Evolutionary conservation across 1,284 basidiomycete species (phyloP).

Genomic region (Sanghuangporus baumii): DNA sequence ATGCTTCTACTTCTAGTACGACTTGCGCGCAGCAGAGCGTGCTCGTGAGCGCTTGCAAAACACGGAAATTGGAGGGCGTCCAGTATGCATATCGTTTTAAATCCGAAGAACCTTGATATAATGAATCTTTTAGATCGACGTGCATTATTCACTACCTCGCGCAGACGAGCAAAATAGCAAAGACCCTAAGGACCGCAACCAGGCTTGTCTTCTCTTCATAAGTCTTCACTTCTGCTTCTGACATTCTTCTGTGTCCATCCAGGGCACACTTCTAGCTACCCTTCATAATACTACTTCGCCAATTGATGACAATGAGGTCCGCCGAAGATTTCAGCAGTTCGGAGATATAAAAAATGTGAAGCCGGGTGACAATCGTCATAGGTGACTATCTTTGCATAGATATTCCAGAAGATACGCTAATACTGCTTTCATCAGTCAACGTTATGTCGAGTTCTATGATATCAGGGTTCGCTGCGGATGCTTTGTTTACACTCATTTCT

Average conservation of each 20-base stretch:
- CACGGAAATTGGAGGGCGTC: slow-evolving; percentile 76
- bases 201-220: slow-evolving; percentile 40
- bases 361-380: slow-evolving; percentile 57
- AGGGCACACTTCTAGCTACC: slow-evolving; percentile 81
- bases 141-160: slow-evolving; percentile 93
- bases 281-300: slow-evolving; percentile 61
- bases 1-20: slow-evolving; percentile 55
- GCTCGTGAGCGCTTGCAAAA: slow-evolving; percentile 87
- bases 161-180: slow-evolving; percentile 71
- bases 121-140: slow-evolving; percentile 70
- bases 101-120: background rate
- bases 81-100: slow-evolving; percentile 45
- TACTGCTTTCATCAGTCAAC: slow-evolving; percentile 46
- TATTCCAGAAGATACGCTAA: background rate
- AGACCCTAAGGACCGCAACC: slow-evolving; percentile 83
- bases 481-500: background rate
- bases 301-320: slow-evolving; percentile 80
- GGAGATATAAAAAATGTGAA: slow-evolving; percentile 86
- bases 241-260: slow-evolving; percentile 25
- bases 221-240: slow-evolving; percentile 11
- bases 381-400: slow-evolving; percentile 31
- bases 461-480: slow-evolving; percentile 51
- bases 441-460: slow-evolving; percentile 87
- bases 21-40: slow-evolving; percentile 85
- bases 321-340: slow-evolving; percentile 77